Percentiles rank a stretch among this genome's conserved stretches.
Evolutionary conservation across 1,284 basidiomycete genomes (phyloP).

Genomic region (Mycena citricolor): DNA sequence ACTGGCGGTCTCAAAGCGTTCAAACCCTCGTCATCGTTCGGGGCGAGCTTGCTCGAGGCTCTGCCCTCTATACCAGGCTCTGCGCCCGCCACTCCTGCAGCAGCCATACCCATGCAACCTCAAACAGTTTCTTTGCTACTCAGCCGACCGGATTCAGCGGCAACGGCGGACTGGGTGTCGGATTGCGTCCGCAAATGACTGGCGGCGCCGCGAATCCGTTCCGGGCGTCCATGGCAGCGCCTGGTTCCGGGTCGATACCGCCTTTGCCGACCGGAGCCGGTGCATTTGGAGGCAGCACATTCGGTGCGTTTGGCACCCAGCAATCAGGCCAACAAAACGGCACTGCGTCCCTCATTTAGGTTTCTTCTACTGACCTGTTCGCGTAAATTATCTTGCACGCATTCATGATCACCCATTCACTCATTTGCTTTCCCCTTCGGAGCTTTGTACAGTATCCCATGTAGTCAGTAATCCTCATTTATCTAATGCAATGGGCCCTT

Average conservation of each 20-base stretch:
- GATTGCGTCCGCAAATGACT: conserved; percentile 72
- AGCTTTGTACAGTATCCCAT: no score
- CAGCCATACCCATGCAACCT: conserved; percentile 19
- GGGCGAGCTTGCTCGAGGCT: conserved; percentile 75
- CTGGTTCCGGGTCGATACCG: conserved; percentile 19
- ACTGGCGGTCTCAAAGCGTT: conserved; percentile 91
- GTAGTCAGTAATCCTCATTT: no score
- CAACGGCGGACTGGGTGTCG: conserved; percentile 45
- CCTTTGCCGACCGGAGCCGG: conserved; percentile 13
- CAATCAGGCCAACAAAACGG: conserved; percentile 22
- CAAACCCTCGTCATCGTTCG: conserved; percentile 89
- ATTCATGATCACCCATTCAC: no score
- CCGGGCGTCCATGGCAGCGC: conserved; percentile 76
- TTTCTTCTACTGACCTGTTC: conserved; percentile 1
- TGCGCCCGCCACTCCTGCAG: conserved; percentile 47
- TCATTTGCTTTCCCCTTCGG: no score
- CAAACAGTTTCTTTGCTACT: conserved; percentile 8
- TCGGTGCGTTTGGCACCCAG: conserved; percentile 20
- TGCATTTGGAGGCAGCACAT: not conserved
- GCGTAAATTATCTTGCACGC: no score
- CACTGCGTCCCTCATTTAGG: conserved; percentile 29
- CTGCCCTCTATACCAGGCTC: conserved; percentile 73
- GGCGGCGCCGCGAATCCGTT: conserved; percentile 72
- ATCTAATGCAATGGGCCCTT: no score
- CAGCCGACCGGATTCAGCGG: conserved; percentile 6